A percentile compares a stretch with the other conserved stretches of the same genome.
These are phyloP conservation scores for Alternaria brassicicola DNA, from an alignment of 2,329 filamentous ascomycete species.

Conservation along the genomic window DNA sequence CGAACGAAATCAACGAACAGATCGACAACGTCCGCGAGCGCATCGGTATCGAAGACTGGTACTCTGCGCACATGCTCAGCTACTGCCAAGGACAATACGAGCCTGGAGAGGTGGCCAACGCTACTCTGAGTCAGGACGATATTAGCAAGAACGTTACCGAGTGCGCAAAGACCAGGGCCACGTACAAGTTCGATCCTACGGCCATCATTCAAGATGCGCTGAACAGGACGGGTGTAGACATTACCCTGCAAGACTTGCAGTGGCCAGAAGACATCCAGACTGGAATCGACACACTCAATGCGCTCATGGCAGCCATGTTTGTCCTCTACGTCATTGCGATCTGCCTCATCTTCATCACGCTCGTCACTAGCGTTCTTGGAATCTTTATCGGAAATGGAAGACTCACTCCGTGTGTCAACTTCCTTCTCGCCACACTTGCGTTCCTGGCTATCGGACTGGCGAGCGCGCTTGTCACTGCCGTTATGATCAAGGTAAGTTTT, in stretches of 20 bases:
- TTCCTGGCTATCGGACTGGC: slow-evolving; percentile 69
- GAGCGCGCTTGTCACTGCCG: slow-evolving; percentile 74
- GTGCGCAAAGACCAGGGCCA: slow-evolving; percentile 61
- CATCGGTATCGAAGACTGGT: slow-evolving; percentile 65
- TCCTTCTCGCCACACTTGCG: slow-evolving; percentile 57
- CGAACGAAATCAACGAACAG: slow-evolving; percentile 40
- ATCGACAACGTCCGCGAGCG: slow-evolving; percentile 56
- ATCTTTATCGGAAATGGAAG: slow-evolving; percentile 53
- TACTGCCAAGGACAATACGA: slow-evolving; percentile 62
- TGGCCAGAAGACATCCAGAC: slow-evolving; percentile 64
- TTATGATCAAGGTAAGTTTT: slow-evolving; percentile 54
- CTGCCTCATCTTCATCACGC: slow-evolving; percentile 57
- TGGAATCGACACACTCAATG: slow-evolving; percentile 58
- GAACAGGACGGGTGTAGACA: slow-evolving; percentile 47
- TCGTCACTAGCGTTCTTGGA: slow-evolving; percentile 55
- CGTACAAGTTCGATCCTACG: slow-evolving; percentile 64
- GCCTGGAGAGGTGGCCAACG: slow-evolving; percentile 52
- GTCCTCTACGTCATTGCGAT: slow-evolving; percentile 66
- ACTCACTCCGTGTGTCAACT: slow-evolving; percentile 58
- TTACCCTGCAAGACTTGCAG: slow-evolving; percentile 59
- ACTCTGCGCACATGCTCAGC: slow-evolving; percentile 65
- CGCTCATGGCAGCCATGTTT: slow-evolving; percentile 60
- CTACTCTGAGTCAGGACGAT: slow-evolving; percentile 48
- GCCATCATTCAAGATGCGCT: slow-evolving; percentile 58
- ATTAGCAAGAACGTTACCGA: slow-evolving; percentile 59